Percentiles rank a stretch among this genome's conserved stretches.
Evolutionary conservation across 768 basidiomycete genomes (phyloP).

Genomic region (Chalciporus chontae): DNA sequence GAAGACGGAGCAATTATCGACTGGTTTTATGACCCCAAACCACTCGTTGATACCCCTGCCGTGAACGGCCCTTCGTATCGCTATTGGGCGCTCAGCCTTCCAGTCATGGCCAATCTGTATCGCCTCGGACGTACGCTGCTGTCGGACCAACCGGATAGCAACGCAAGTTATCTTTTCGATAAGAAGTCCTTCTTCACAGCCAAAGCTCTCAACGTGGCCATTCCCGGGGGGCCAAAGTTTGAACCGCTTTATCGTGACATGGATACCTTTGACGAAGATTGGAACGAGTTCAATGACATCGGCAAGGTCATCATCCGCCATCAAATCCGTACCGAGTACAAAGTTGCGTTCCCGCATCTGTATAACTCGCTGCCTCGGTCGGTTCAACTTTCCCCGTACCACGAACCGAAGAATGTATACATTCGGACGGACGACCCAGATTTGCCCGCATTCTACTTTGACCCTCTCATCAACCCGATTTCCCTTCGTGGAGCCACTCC

Average conservation of each 20-base stretch:
- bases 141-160: conserved; percentile 88
- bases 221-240: conserved; percentile 97
- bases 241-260: conserved; percentile 97
- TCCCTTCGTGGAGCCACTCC: conserved; percentile 83
- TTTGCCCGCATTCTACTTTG: conserved; percentile 98
- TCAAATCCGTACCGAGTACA: conserved; percentile 98
- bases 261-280: conserved; percentile 97
- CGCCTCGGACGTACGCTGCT: conserved; percentile 91
- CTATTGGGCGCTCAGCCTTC: conserved; percentile 90
- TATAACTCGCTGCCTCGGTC: conserved; percentile 98
- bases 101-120: conserved; percentile 95
- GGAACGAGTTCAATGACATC: conserved; percentile 99
- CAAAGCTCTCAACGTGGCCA: conserved; percentile 94
- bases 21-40: conserved; percentile 99
- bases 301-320: conserved; percentile 99
- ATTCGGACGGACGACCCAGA: conserved; percentile 99
- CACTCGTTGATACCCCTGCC: conserved; percentile 81
- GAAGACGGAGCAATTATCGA: conserved; percentile 91
- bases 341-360: conserved; percentile 97
- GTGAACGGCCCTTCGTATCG: conserved; percentile 94
- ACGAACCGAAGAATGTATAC: conserved; percentile 94
- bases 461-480: conserved; percentile 97
- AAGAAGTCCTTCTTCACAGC: conserved; percentile 98
- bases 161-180: conserved; percentile 93
- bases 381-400: conserved; percentile 89